Evolutionary conservation across 2,329 filamentous ascomycete genomes (phyloP).

Genomic region (Beauveria asiatica): DNA sequence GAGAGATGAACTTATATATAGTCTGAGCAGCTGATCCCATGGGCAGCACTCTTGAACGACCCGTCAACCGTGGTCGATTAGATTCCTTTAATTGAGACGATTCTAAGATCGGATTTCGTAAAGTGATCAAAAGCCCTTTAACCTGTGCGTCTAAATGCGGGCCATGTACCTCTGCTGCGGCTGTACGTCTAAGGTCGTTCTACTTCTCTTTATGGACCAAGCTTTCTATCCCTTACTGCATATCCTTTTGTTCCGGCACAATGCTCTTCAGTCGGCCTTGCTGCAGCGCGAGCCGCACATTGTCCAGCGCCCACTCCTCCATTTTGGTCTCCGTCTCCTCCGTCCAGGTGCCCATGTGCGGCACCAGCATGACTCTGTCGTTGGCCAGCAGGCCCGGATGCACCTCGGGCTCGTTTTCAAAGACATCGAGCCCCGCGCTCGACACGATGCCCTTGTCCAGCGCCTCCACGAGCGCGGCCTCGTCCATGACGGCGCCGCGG

Average conservation of each 20-base stretch:
- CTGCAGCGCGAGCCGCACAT: constrained; percentile 55
- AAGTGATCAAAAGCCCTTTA: no score
- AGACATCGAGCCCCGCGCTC: constrained; percentile 71
- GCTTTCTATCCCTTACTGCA: background rate
- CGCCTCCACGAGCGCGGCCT: constrained; percentile 67
- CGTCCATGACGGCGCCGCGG: constrained; percentile 73
- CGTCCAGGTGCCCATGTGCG: constrained; percentile 82
- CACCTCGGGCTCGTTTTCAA: constrained; percentile 69
- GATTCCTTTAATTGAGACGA: constrained; percentile 19
- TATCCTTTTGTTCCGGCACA: constrained; percentile 58
- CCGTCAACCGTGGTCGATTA: constrained; percentile 37
- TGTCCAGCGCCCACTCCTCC: constrained; percentile 69
- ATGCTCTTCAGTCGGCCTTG: constrained; percentile 56
- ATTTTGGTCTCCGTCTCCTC: constrained; percentile 56
- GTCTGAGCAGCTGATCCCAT: constrained; percentile 1
- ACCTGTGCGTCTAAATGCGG: no score
- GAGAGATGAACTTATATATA: constrained; percentile 19
- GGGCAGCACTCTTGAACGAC: constrained; percentile 17
- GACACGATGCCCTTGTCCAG: constrained; percentile 61
- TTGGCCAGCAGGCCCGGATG: constrained; percentile 66
- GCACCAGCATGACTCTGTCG: constrained; percentile 63
- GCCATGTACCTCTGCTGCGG: background rate
- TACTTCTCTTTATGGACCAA: background rate
- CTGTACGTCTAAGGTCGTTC: background rate
- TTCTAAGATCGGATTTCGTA: background rate